These are phyloP conservation scores for Chloranthus sessilifolius DNA, from an alignment of 164 flowering plant genomes.

Conservation along the genomic window DNA sequence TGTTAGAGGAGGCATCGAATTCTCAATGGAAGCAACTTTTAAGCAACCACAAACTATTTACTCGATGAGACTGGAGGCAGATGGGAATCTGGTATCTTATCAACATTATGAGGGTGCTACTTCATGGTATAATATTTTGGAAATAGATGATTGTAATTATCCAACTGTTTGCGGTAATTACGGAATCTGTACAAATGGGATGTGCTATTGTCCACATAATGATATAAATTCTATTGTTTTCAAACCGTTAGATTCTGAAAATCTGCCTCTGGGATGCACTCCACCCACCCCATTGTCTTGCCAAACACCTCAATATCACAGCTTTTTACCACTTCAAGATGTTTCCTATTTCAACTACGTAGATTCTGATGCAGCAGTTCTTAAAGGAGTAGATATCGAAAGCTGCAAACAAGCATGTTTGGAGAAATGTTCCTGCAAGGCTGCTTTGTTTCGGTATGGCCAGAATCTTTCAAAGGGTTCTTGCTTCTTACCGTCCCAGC, in stretches of 20 bases:
- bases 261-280: conserved; percentile 16
- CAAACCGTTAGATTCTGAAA: conserved; percentile 9
- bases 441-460: neutral
- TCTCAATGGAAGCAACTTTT: no score
- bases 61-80: conserved; percentile 24
- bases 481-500: conserved; percentile 6
- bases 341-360: conserved; percentile 16
- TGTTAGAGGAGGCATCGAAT: no score
- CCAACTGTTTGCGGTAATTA: conserved; percentile 25
- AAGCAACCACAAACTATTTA: no score
- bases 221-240: conserved; percentile 1
- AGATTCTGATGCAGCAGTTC: neutral
- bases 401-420: conserved; percentile 5
- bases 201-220: conserved; percentile 22
- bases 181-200: conserved; percentile 22
- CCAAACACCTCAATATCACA: conserved; percentile 9
- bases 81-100: conserved; percentile 28
- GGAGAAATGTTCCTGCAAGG: conserved; percentile 5
- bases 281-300: conserved; percentile 12
- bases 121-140: neutral
- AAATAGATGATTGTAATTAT: conserved; percentile 9
- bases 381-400: neutral
- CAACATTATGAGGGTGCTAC: conserved; percentile 16
- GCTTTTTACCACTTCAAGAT: conserved; percentile 10
- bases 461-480: neutral